These are phyloP conservation scores for Neocatenulostroma microsporum DNA, from an alignment of 2,329 filamentous ascomycete species.

Conservation along the genomic window DNA sequence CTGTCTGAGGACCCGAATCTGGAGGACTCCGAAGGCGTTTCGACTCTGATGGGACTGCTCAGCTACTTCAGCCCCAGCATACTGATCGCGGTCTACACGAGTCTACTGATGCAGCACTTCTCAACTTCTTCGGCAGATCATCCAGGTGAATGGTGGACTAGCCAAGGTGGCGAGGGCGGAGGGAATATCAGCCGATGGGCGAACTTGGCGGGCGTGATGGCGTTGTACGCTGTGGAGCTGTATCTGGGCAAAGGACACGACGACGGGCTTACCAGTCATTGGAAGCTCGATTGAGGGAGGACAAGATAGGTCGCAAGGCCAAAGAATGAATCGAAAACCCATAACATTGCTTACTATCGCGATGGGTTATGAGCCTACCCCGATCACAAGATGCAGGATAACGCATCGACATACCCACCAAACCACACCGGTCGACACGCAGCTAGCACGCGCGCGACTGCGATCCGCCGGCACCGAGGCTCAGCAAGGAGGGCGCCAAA, in stretches of 20 bases:
- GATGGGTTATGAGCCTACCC: too few species aligned
- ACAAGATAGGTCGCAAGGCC: too few species aligned
- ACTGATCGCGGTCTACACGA: conserved; percentile 92
- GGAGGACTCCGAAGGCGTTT: conserved; percentile 63
- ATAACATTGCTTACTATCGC: too few species aligned
- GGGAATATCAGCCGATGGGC: conserved; percentile 91
- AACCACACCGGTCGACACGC: too few species aligned
- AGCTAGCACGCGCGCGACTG: too few species aligned
- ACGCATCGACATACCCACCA: too few species aligned
- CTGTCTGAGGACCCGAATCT: conserved; percentile 77
- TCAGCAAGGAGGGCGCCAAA: too few species aligned
- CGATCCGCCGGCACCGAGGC: too few species aligned
- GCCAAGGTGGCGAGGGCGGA: conserved; percentile 71
- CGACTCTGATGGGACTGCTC: conserved; percentile 69
- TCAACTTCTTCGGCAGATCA: conserved; percentile 57
- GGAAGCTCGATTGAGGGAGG: conserved; percentile 22
- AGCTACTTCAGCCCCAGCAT: conserved; percentile 95
- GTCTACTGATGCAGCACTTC: conserved; percentile 90
- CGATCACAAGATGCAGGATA: too few species aligned
- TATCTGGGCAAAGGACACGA: conserved; percentile 76
- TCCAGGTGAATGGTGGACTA: conserved; percentile 70
- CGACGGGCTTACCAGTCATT: conserved; percentile 33
- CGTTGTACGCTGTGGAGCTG: conserved; percentile 80
- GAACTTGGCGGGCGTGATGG: conserved; percentile 83
- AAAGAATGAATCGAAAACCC: too few species aligned